Evolutionary conservation across 1,284 basidiomycete species (phyloP), one percentile per base, ranked within the genome.

Genomic region (Apiotrichum mycotoxinovorans): DNA sequence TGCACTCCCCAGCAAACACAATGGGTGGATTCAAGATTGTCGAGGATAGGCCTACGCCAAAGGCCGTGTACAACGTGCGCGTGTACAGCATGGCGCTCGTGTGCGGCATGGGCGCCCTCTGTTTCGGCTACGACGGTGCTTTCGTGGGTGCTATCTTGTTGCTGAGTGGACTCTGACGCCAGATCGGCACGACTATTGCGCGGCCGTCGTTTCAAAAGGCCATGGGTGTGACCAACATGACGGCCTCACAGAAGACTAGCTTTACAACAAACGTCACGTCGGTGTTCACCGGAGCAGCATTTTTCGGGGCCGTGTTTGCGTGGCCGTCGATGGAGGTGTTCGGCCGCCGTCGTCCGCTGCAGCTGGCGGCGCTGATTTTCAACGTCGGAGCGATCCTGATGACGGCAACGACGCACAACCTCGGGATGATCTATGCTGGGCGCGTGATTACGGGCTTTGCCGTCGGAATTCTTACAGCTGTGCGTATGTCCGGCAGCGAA

Each of bases 51-150:
- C 78, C 78, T 2, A 79, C 79, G n/a, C 79, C 79, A 8, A 63
- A 64, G 50, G 72, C 78, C 46, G 78, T 83, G 23, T 83, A 83
- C 77, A 83, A 83, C 65, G 78, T 73, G 73, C 74, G 79, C 23
- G 74, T 82, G 0, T 83, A 80, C 58, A 52, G 68, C 14, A 73
- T 79, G 37, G 75, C 81, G 5, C 65, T 76, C n/a, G 56, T 67
- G 22, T 64, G 58, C 17, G 51, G 44, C 33, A 14, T 0, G 44
- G 33, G 9, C 17, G 77, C 79, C 14, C 70, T 77, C 25, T 78
- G 78, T 67, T 79, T 79, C 57, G 79, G 80, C 52, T 79, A 76
- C 54, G 80, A 80, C 37, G 9, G 33, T 25, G 33, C 2, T 14
- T 22, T 20, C 2, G 20, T 20, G 20, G 25, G 30, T 30, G 30